These are phyloP conservation scores for Rhizopus stolonifer DNA, from an alignment of 371 early-diverging fungal species.

Conservation along the genomic window DNA sequence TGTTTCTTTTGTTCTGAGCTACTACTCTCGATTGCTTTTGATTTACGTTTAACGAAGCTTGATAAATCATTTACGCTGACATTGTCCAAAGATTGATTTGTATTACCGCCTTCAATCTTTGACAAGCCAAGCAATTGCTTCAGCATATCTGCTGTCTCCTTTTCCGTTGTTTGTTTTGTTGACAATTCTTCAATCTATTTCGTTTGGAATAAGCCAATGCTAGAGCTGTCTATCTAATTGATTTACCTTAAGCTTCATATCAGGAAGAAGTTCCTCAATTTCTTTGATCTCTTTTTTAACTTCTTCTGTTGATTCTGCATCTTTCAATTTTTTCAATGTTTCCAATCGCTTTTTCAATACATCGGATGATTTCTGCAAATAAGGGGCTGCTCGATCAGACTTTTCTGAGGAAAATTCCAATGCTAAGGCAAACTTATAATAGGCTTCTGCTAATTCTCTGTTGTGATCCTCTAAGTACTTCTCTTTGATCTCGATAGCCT, in stretches of 20 bases:
- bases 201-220: neutral
- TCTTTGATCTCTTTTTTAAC: slow-evolving; percentile 48
- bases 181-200: slow-evolving; percentile 38
- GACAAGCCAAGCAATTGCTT: slow-evolving; percentile 28
- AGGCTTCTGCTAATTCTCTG: slow-evolving; percentile 82
- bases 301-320: slow-evolving; percentile 34
- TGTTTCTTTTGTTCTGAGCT: slow-evolving; percentile 7
- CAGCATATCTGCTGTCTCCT: slow-evolving; percentile 36
- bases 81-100: slow-evolving; percentile 15
- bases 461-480: slow-evolving; percentile 57
- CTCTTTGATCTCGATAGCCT: slow-evolving; percentile 71
- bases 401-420: slow-evolving; percentile 60
- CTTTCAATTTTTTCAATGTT: slow-evolving; percentile 24
- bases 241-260: slow-evolving; percentile 51
- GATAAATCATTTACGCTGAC: slow-evolving; percentile 44
- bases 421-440: slow-evolving; percentile 76
- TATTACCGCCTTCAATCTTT: neutral
- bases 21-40: slow-evolving; percentile 4
- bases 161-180: slow-evolving; percentile 37
- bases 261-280: slow-evolving; percentile 45
- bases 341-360: slow-evolving; percentile 57
- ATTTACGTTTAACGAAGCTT: slow-evolving; percentile 43
- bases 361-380: slow-evolving; percentile 54
- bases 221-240: neutral
- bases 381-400: slow-evolving; percentile 56